phyloP scores from a whole-genome alignment of 2,329 filamentous ascomycete genomes.

The Colletotrichum paranaense region DNA sequence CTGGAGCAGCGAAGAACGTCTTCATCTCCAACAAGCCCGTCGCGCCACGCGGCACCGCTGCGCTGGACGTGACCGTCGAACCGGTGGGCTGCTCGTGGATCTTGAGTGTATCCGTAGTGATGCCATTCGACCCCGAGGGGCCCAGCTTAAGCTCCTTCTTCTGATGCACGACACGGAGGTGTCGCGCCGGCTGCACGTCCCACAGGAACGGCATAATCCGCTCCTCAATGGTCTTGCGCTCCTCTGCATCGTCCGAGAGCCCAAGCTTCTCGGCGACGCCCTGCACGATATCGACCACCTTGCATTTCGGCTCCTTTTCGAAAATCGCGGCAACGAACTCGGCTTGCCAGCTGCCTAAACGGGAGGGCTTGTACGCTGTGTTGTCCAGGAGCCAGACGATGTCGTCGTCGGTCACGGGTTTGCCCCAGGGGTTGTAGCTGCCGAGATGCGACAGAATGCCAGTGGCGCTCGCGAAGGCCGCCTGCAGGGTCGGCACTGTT shows the following conservation, averaged over 20 bases:
- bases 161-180: constrained; percentile 72
- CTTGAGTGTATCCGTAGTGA: constrained; percentile 72
- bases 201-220: constrained; percentile 84
- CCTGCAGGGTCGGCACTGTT: constrained; percentile 40
- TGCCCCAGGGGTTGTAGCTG: constrained; percentile 67
- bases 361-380: constrained; percentile 75
- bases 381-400: constrained; percentile 93
- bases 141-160: constrained; percentile 66
- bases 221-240: constrained; percentile 70
- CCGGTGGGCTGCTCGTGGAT: constrained; percentile 62
- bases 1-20: constrained; percentile 79
- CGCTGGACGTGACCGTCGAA: constrained; percentile 56
- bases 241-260: constrained; percentile 69
- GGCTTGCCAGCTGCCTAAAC: constrained; percentile 73
- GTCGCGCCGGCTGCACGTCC: constrained; percentile 76
- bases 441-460: constrained; percentile 63
- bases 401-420: constrained; percentile 72
- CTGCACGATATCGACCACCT: constrained; percentile 76
- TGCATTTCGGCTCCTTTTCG: constrained; percentile 74
- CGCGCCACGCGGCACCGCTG: constrained; percentile 61
- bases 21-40: constrained; percentile 71
- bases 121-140: constrained; percentile 77
- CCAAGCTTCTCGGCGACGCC: constrained; percentile 77
- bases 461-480: constrained; percentile 46
- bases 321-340: constrained; percentile 90